These are phyloP conservation scores for Liquidambar formosana DNA, from an alignment of 164 flowering plant species.

Conservation along the genomic window DNA sequence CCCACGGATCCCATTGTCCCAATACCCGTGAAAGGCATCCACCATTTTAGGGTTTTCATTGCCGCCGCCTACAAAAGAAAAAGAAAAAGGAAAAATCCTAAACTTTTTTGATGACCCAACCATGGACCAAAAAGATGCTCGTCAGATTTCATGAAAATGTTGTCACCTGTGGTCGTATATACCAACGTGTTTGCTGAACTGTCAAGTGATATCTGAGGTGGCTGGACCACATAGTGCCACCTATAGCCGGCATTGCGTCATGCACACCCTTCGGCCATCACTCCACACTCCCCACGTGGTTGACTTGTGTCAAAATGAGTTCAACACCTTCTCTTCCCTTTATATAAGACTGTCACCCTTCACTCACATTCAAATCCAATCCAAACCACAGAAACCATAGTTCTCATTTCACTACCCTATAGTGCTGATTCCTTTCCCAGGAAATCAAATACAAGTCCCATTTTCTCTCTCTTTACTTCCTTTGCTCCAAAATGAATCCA, in stretches of 20 bases:
- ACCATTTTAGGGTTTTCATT: too few relatives aligned
- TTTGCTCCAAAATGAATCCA: background rate
- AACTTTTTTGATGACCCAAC: background rate
- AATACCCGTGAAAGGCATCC: too few relatives aligned
- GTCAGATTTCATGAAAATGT: background rate
- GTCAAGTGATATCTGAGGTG: background rate
- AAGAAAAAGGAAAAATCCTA: too few relatives aligned
- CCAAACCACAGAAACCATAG: too few relatives aligned
- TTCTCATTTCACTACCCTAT: too few relatives aligned
- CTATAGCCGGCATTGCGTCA: background rate
- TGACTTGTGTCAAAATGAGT: constrained; percentile 15
- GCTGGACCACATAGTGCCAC: constrained; percentile 10
- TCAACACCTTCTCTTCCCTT: constrained; percentile 9
- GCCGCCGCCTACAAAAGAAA: too few relatives aligned
- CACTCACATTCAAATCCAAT: too few relatives aligned
- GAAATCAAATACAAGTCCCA: too few relatives aligned
- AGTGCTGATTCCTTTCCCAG: too few relatives aligned
- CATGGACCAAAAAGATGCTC: constrained; percentile 2
- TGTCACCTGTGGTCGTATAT: background rate
- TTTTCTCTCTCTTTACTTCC: too few relatives aligned
- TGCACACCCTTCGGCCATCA: constrained; percentile 14
- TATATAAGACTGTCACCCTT: constrained; percentile 9
- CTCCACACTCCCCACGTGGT: constrained; percentile 25
- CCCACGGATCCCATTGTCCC: too few relatives aligned
- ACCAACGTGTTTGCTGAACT: constrained; percentile 4